phyloP scores from a whole-genome alignment of 2,329 filamentous ascomycete genomes.

The Cordyceps pruinosa region DNA sequence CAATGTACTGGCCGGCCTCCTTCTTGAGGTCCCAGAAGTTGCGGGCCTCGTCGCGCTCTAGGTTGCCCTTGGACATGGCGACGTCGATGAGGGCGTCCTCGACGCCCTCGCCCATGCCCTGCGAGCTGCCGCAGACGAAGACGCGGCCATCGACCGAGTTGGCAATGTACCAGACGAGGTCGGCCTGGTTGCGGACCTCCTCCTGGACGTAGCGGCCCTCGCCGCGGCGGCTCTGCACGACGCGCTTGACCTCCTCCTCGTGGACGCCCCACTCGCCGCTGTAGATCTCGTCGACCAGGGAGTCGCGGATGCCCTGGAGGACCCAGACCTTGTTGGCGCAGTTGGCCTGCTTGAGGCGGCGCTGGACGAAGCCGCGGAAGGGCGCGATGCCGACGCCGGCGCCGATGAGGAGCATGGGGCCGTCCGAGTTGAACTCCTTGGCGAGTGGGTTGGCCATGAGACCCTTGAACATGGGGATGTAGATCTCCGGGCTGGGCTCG shows the following conservation, averaged over 20 bases:
- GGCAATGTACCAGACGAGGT: conserved; percentile 97
- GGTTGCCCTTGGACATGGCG: conserved; percentile 84
- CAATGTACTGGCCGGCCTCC: conserved; percentile 90
- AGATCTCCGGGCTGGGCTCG: conserved; percentile 52
- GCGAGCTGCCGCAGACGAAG: conserved; percentile 92
- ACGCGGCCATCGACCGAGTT: conserved; percentile 93
- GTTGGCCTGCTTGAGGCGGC: conserved; percentile 86
- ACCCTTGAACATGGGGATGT: conserved; percentile 95
- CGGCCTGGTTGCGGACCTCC: conserved; percentile 82
- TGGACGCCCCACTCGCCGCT: conserved; percentile 93
- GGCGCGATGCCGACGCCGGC: conserved; percentile 95
- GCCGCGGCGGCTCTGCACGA: conserved; percentile 68
- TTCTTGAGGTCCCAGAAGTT: conserved; percentile 91
- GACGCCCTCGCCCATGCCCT: conserved; percentile 93
- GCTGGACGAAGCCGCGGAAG: conserved; percentile 95
- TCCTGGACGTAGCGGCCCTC: conserved; percentile 93
- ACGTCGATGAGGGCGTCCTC: conserved; percentile 82
- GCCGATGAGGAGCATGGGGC: conserved; percentile 95
- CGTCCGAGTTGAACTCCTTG: conserved; percentile 84
- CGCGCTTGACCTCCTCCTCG: conserved; percentile 77
- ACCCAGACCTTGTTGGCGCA: conserved; percentile 98
- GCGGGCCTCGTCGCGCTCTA: conserved; percentile 73
- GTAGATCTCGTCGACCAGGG: conserved; percentile 91
- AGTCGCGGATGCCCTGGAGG: conserved; percentile 88
- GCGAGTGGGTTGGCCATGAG: conserved; percentile 96